phyloP scores from a whole-genome alignment of 129 eudicot species.

The Heracleum sosnowskyi region DNA sequence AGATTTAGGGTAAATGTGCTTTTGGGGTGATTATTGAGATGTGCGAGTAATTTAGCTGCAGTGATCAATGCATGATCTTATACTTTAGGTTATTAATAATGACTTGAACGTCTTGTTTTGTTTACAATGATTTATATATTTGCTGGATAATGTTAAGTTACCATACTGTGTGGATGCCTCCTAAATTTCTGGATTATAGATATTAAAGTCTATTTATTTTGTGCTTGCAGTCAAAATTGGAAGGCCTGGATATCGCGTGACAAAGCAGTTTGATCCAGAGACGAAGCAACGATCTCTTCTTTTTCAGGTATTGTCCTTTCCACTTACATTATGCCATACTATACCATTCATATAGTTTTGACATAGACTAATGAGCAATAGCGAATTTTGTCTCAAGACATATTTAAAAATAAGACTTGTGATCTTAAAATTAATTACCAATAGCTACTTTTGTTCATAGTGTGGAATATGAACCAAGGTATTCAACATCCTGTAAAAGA shows the following conservation, averaged over 20 bases:
- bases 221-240: constrained; percentile 81
- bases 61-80: background rate
- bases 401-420: no score
- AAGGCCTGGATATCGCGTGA: constrained; percentile 89
- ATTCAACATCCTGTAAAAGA: no score
- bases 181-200: constrained; percentile 4
- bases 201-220: constrained; percentile 12
- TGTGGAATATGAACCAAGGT: background rate
- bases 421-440: background rate
- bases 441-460: background rate
- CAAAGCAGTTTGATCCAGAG: constrained; percentile 87
- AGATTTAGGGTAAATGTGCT: background rate
- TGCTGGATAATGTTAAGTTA: background rate
- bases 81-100: background rate
- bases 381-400: background rate
- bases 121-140: background rate
- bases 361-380: background rate
- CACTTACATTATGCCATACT: background rate
- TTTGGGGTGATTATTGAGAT: background rate
- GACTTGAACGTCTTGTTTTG: no score
- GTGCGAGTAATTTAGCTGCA: background rate
- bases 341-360: background rate
- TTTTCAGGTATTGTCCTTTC: constrained; percentile 48
- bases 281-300: constrained; percentile 91
- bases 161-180: background rate